Base-by-base conservation (phyloP, 2,329 filamentous ascomycete species). In the Verticillium isaacii region DNA sequence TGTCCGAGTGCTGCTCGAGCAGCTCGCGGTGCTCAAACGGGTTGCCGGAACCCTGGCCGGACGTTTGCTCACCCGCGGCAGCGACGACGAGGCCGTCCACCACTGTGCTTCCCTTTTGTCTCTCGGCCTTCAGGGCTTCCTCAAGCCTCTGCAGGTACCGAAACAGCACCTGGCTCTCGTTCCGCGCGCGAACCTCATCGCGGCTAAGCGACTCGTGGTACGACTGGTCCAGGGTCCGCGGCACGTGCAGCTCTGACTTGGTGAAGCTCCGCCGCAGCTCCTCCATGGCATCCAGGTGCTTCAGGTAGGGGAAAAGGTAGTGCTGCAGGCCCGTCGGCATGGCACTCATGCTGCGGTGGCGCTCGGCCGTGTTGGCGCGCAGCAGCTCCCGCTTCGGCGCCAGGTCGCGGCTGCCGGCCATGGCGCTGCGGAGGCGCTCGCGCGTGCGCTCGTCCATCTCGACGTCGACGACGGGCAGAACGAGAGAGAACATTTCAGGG, bases 241-340 rank as follows among this genome's bases (percentile, higher is more conserved):
- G 64, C 1, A 64, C 60, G 58, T 66, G 64, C 7, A 65, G 63
- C 54, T 66, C 64, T 3, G 64, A 66, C 14, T 65, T 66, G 4
- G 63, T 66, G 50, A 66, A 66, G 54, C 58, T 59, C 19, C 54
- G 52, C 6, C 63, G 55, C 60, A 66, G 32, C 9, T 63, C 63
- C 2, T 37, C 37, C 64, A 66, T 65, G 19, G 64, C 64, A 61
- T 65, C 64, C 9, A 66, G 63, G 58, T 66, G 64, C 58, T 61
- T 63, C 14, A 66, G 61, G 34, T 66, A 62, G 3, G 64, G 64
- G 19, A 66, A 66, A 1, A 66, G 60, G 41, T 66, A 60, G 19
- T 66, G 64, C 52, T 66, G 64, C 12, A 66, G 58, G 19, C 62
- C 63, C 1, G 64, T 66, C 54, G 64, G 64, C 64, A 66, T 66